Evolutionary conservation across 495 filamentous ascomycete genomes (phyloP), one percentile per base, ranked within the genome.

Genomic region (Neurospora sp.): DNA sequence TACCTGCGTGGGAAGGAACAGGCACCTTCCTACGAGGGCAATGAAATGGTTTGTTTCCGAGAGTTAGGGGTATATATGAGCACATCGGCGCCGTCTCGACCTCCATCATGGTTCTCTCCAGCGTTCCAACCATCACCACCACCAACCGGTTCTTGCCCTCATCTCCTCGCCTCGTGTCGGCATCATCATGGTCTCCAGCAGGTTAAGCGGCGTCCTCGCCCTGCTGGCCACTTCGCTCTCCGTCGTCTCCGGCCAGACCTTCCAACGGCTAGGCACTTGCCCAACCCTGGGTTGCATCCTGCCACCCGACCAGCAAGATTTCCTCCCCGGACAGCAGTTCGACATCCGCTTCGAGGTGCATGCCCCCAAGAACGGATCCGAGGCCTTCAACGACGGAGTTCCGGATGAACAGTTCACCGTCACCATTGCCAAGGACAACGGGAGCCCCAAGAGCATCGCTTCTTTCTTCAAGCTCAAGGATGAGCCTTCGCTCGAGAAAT

Each of bases 321-420:
- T 93, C 83, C 84, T 93, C 0, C 85, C 91, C 3, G 91, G 91
- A 37, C 90, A 92, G 78, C 88, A 86, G 76, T 93, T 93, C 76
- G 91, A 93, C 78, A 88, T 93, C 72, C 89, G 91, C 35, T 85
- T 93, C 37, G 91, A 93, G 79, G 87, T 93, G 41, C 91, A 93
- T 75, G 91, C 91, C 4, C 91, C 91, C 2, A 82, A 90, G 78
- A 93, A 93, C 79, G 91, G 91, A 44, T 91, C 89, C 27, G 89
- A 93, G 79, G 89, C 89, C 14, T 87, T 84, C 72, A 87, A 84
- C 68, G 82, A 85, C 69, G 85, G 85, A 42, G 78, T 80, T 53
- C 88, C 90, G 7, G 91, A 93, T 75, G 82, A 88, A 48, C 84
- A 87, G 73, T 93, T 93, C 81, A 88, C 86, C 14, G 90, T 91